Evolutionary conservation across 1,139 yeast species (phyloP).

Genomic region (Scheffersomyces lignicola): DNA sequence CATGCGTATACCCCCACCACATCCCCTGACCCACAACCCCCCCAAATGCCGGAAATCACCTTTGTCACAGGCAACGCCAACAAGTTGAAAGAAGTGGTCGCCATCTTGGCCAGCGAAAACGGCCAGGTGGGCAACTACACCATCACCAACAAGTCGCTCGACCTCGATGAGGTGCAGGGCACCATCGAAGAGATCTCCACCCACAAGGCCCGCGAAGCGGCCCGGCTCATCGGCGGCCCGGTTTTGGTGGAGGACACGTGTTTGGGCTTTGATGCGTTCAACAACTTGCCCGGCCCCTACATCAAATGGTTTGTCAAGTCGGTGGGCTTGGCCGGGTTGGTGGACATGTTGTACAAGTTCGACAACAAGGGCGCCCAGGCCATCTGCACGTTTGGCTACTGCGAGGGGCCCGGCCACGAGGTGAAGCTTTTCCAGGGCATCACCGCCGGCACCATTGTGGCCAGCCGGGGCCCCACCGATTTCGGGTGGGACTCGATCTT

Average conservation of each 20-base stretch:
- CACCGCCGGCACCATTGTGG: constrained; percentile 78
- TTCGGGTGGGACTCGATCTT: constrained; percentile 97
- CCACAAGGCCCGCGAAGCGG: constrained; percentile 81
- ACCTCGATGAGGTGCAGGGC: constrained; percentile 90
- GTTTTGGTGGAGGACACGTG: constrained; percentile 96
- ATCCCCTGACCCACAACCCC: too few species aligned
- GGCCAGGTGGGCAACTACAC: constrained; percentile 51
- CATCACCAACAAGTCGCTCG: constrained; percentile 64
- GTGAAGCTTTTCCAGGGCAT: constrained; percentile 81
- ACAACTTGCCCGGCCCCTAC: constrained; percentile 86
- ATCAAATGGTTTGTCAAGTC: constrained; percentile 84
- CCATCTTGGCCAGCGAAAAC: constrained; percentile 52
- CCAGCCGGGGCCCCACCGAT: constrained; percentile 70
- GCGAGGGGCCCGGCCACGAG: constrained; percentile 75
- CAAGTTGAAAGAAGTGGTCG: constrained; percentile 80
- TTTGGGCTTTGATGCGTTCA: constrained; percentile 76
- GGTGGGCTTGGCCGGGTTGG: constrained; percentile 72
- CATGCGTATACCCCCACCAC: too few species aligned
- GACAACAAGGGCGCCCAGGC: constrained; percentile 87
- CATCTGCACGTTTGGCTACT: constrained; percentile 88
- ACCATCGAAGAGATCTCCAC: constrained; percentile 77
- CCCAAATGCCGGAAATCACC: constrained; percentile 43
- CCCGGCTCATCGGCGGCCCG: constrained; percentile 59
- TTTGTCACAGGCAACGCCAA: constrained; percentile 89
- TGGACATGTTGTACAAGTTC: constrained; percentile 74